phyloP scores from a whole-genome alignment of 768 basidiomycete species.

The Xerocomus spinulosus region DNA sequence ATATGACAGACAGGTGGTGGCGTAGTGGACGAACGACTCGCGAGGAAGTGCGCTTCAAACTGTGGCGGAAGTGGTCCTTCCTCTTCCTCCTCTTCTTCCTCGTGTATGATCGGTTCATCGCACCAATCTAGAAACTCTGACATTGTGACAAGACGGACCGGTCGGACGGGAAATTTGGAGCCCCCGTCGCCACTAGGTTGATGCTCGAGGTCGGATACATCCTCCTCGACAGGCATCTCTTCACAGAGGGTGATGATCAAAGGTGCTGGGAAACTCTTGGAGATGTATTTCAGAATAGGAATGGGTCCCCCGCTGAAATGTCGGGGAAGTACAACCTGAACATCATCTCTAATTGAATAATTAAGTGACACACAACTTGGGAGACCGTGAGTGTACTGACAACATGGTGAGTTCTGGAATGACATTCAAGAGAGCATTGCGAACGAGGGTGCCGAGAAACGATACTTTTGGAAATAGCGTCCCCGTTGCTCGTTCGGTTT shows the following conservation, averaged over 20 bases:
- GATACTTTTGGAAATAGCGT: slow-evolving; percentile 4
- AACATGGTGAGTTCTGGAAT: not conserved
- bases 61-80: not conserved
- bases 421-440: not conserved
- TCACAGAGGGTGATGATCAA: slow-evolving; percentile 1
- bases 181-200: no score
- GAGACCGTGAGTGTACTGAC: not conserved
- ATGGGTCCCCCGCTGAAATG: no score
- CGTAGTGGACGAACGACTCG: no score
- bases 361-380: not conserved
- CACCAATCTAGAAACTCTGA: no score
- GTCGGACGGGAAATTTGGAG: no score
- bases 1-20: no score
- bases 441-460: not conserved
- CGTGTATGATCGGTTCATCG: no score
- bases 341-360: not conserved
- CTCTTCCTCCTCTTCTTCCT: not conserved
- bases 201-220: no score
- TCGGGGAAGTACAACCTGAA: slow-evolving; percentile 4
- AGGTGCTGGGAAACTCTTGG: not conserved
- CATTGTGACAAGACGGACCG: no score
- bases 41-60: slow-evolving; percentile 4
- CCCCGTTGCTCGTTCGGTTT: not conserved
- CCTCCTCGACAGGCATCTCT: not conserved
- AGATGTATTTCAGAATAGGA: slow-evolving; percentile 3